Percentiles rank a stretch among this genome's conserved stretches.
phyloP scores from a whole-genome alignment of 805 yeast genomes.

The Schwanniomyces pseudopolymorphus region DNA sequence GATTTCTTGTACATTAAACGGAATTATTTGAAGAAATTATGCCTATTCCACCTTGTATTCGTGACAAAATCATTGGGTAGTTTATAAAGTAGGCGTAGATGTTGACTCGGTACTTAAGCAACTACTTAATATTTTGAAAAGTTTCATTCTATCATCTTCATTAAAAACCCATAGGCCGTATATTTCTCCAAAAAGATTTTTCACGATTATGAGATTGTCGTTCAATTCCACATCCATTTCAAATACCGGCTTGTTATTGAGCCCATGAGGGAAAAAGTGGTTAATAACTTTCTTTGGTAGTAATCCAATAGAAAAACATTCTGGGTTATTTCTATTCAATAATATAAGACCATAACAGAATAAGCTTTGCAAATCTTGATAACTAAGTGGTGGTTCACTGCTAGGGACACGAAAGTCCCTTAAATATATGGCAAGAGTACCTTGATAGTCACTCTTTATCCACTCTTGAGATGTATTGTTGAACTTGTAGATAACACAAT shows the following conservation, averaged over 20 bases:
- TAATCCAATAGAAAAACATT: conserved; percentile 70
- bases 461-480: conserved; percentile 59
- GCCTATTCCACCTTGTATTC: background rate
- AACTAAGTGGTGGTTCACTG: conserved; percentile 10
- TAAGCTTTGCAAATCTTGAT: conserved; percentile 38
- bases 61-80: background rate
- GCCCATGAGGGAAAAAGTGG: conserved; percentile 40
- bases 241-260: conserved; percentile 27
- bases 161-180: conserved; percentile 80
- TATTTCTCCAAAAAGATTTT: conserved; percentile 65
- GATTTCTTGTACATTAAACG: too few species aligned
- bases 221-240: conserved; percentile 67
- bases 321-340: conserved; percentile 66
- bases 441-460: conserved; percentile 69
- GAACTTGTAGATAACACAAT: conserved; percentile 69
- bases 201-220: conserved; percentile 68
- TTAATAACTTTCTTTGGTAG: conserved; percentile 52
- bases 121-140: conserved; percentile 47
- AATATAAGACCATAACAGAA: conserved; percentile 70
- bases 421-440: conserved; percentile 65
- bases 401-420: conserved; percentile 41
- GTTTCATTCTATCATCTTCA: conserved; percentile 60
- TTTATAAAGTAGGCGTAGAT: background rate
- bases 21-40: too few species aligned
- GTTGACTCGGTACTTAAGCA: conserved; percentile 35